Conservation (phyloP, 2,329 filamentous ascomycete species). For the Ophiostoma ips region DNA sequence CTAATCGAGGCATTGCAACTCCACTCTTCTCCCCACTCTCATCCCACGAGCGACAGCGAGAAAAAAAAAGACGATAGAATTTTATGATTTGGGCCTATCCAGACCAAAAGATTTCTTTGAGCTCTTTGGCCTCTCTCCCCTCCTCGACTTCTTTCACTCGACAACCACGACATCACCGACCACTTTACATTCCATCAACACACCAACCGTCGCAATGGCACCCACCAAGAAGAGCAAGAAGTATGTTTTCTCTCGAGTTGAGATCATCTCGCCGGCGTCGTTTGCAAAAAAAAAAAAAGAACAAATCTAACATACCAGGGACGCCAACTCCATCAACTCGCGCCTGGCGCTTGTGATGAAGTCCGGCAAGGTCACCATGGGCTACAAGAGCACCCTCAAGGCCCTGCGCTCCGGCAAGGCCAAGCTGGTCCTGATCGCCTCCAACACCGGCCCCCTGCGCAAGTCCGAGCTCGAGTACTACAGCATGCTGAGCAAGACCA, state of each 20-base stretch:
- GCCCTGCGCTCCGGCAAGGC: conserved; percentile 56
- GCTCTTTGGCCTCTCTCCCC: neutral
- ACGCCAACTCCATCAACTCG: conserved; percentile 34
- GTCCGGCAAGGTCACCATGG: conserved; percentile 68
- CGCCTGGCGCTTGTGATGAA: conserved; percentile 50
- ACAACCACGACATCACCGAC: conserved; percentile 6
- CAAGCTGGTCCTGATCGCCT: conserved; percentile 83
- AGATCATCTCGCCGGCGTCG: neutral
- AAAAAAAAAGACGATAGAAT: neutral
- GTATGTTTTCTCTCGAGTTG: conserved; percentile 5
- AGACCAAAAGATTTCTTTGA: neutral
- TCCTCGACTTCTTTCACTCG: neutral
- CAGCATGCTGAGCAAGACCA: conserved; percentile 83
- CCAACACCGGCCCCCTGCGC: conserved; percentile 94
- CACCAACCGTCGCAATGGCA: conserved; percentile 41
- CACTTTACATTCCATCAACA: conserved; percentile 9
- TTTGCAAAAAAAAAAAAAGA: no score
- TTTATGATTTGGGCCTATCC: neutral
- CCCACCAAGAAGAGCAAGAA: conserved; percentile 51
- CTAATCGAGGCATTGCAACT: neutral
- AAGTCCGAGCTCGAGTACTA: conserved; percentile 97
- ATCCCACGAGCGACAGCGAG: neutral
- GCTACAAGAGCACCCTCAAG: conserved; percentile 60
- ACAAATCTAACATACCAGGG: conserved; percentile 6
- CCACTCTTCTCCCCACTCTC: neutral